Conservation (phyloP, 2,329 filamentous ascomycete species). For the Clonostachys rhizophaga region DNA sequence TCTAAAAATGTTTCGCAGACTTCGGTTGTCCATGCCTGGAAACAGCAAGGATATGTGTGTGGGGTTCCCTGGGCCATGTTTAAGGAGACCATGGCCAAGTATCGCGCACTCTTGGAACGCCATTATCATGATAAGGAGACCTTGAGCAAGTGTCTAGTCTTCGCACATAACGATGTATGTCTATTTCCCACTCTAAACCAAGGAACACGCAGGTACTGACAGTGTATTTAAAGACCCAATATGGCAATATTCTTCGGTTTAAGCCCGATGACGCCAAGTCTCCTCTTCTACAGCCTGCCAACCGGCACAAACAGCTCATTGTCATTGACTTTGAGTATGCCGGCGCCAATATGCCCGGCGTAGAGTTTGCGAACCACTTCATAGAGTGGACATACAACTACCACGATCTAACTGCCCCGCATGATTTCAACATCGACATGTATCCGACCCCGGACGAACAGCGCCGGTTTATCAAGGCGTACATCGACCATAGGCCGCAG, state of each 20-base stretch:
- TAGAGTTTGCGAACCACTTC: constrained; percentile 98
- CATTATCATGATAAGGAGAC: constrained; percentile 64
- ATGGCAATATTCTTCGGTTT: constrained; percentile 88
- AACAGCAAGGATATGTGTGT: constrained; percentile 69
- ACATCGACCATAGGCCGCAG: constrained; percentile 75
- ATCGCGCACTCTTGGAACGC: constrained; percentile 68
- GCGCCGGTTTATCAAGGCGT: constrained; percentile 77
- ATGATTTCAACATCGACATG: constrained; percentile 60
- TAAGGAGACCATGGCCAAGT: constrained; percentile 68
- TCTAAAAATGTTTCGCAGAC: constrained; percentile 11
- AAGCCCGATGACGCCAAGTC: constrained; percentile 68
- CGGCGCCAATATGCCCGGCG: constrained; percentile 77
- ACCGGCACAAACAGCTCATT: constrained; percentile 91
- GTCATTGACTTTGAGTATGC: constrained; percentile 99
- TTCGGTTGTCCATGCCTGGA: constrained; percentile 49
- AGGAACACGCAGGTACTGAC: background rate
- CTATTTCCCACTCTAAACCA: background rate
- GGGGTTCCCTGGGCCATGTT: constrained; percentile 81
- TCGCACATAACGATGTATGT: constrained; percentile 95
- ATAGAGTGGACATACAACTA: constrained; percentile 99
- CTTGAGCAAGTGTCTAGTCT: constrained; percentile 74
- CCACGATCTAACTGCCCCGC: constrained; percentile 63
- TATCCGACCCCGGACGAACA: constrained; percentile 84
- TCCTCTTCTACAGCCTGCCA: constrained; percentile 80
- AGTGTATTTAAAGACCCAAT: constrained; percentile 70